Conservation (phyloP, 306 rosid species). For the Leucaena leucocephala region DNA sequence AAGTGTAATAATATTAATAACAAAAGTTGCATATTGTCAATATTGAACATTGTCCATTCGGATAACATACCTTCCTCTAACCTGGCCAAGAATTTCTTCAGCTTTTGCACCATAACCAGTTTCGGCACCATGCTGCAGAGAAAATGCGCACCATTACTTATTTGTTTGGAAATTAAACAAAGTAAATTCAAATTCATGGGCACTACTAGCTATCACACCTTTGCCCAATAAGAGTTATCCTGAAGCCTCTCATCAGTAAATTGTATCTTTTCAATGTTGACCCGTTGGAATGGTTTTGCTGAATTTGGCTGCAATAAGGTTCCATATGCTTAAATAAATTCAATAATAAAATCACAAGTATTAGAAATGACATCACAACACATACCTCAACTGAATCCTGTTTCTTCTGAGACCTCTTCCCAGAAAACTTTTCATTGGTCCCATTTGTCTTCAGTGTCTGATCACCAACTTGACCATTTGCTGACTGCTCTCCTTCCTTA, state of each 20-base stretch:
- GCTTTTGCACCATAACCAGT: slow-evolving; percentile 97
- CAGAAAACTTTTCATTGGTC: slow-evolving; percentile 43
- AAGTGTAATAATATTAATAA: not conserved
- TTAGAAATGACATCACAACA: not conserved
- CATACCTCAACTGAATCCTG: slow-evolving; percentile 77
- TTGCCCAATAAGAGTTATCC: slow-evolving; percentile 96
- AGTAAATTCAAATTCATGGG: slow-evolving; percentile 3
- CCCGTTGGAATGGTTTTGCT: slow-evolving; percentile 77
- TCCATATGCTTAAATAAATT: slow-evolving; percentile 11
- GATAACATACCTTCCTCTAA: slow-evolving; percentile 78
- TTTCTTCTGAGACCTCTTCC: slow-evolving; percentile 52
- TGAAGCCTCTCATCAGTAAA: slow-evolving; percentile 73
- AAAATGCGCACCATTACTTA: slow-evolving; percentile 33
- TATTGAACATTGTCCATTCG: not conserved
- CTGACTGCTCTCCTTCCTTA: slow-evolving; percentile 39
- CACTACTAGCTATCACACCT: slow-evolving; percentile 56
- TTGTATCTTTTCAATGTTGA: slow-evolving; percentile 62
- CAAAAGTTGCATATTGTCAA: slow-evolving; percentile 2
- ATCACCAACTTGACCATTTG: slow-evolving; percentile 23
- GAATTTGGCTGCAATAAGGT: slow-evolving; percentile 64
- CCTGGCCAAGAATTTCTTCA: slow-evolving; percentile 89
- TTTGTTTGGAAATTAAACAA: slow-evolving; percentile 5
- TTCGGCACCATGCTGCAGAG: slow-evolving; percentile 83
- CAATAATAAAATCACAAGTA: slow-evolving; percentile 10
- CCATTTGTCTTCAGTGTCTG: slow-evolving; percentile 39